phyloP scores from a whole-genome alignment of 352 stramenopile genomes.

The Phytophthora meadii region DNA sequence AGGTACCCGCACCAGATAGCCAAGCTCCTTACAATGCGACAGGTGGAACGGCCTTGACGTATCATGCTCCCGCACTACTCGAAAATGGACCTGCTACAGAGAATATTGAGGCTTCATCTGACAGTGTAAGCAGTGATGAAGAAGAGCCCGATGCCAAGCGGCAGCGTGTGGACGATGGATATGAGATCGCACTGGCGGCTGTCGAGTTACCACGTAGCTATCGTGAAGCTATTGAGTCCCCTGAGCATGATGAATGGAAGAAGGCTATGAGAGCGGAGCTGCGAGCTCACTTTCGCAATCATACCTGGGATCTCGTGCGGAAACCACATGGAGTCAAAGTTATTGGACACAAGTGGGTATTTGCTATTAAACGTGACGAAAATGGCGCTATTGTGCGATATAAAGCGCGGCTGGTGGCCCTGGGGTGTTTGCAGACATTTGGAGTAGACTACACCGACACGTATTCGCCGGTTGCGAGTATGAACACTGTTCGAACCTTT shows the following conservation, averaged over 20 bases:
- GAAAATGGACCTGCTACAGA: too few relatives aligned
- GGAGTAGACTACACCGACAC: constrained; percentile 33
- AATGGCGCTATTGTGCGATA: constrained; percentile 22
- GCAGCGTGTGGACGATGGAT: neutral
- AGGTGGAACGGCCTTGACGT: too few relatives aligned
- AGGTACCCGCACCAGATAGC: too few relatives aligned
- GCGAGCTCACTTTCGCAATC: constrained; percentile 11
- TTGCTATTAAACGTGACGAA: constrained; percentile 24
- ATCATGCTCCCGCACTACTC: too few relatives aligned
- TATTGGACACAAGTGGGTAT: constrained; percentile 22
- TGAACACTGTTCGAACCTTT: constrained; percentile 33
- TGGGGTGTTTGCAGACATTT: constrained; percentile 24
- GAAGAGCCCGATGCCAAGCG: constrained; percentile 5
- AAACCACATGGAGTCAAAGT: constrained; percentile 2
- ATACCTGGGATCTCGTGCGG: constrained; percentile 23
- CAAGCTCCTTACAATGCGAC: too few relatives aligned
- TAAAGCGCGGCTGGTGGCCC: constrained; percentile 30
- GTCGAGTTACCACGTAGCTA: constrained; percentile 17
- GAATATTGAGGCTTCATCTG: neutral
- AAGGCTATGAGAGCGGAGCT: constrained; percentile 1
- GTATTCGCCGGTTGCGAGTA: constrained; percentile 35
- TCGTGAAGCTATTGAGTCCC: constrained; percentile 16
- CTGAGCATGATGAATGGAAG: constrained; percentile 16
- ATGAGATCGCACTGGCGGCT: constrained; percentile 7
- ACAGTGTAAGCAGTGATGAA: neutral